Evolutionary conservation across 2,329 filamentous ascomycete genomes (phyloP).

Genomic region (Xylaria sp.): DNA sequence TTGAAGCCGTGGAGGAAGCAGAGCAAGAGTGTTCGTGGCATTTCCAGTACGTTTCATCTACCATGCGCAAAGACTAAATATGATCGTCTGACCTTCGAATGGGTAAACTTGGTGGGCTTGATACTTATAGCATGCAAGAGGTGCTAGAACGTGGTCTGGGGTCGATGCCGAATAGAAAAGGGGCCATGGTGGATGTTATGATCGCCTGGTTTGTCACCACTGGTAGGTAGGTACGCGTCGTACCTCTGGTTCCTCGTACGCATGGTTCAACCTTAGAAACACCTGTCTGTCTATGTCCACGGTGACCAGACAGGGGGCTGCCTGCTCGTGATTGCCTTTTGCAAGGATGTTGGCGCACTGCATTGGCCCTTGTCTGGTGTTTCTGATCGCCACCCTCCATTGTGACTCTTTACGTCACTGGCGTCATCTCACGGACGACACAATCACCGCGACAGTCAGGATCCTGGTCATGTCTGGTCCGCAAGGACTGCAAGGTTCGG

Average conservation of each 20-base stretch:
- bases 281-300: no score
- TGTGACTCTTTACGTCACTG: slow-evolving; percentile 17
- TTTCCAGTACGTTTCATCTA: slow-evolving; percentile 17
- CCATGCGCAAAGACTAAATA: no score
- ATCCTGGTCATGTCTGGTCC: neutral
- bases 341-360: neutral
- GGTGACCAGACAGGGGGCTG: neutral
- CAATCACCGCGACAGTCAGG: neutral
- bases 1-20: slow-evolving; percentile 76
- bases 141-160: no score
- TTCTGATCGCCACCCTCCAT: slow-evolving; percentile 17
- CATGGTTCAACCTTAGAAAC: no score
- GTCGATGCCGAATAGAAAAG: no score
- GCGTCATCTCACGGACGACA: slow-evolving; percentile 15
- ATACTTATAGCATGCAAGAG: no score
- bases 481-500: neutral
- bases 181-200: no score
- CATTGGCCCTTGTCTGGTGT: neutral
- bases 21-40: slow-evolving; percentile 56
- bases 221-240: no score
- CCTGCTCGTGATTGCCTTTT: neutral
- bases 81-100: no score
- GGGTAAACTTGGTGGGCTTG: no score
- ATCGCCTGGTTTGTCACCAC: no score
- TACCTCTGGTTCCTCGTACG: no score